A percentile compares a stretch with the other conserved stretches of the same genome.
These are phyloP conservation scores for Brettanomyces anomalus DNA, from an alignment of 805 yeast species.

Conservation along the genomic window DNA sequence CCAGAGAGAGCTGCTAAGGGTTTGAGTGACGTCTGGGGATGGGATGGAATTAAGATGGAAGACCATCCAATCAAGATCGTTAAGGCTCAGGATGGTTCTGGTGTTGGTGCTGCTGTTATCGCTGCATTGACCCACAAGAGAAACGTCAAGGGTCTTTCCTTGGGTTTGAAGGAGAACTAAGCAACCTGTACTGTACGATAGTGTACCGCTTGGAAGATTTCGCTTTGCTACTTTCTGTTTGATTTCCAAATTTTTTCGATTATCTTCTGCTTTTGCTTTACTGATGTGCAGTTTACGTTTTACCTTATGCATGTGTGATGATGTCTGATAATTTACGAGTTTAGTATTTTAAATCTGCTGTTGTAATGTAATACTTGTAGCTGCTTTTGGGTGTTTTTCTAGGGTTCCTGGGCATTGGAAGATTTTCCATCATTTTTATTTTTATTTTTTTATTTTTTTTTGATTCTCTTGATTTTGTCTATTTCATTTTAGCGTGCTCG, in stretches of 20 bases:
- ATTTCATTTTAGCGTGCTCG: no score
- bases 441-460: no score
- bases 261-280: no score
- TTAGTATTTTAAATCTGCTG: no score
- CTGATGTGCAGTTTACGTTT: no score
- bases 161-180: conserved; percentile 33
- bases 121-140: conserved; percentile 90
- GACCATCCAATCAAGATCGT: conserved; percentile 78
- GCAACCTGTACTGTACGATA: not conserved
- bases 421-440: no score
- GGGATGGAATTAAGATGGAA: conserved; percentile 38
- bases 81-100: conserved; percentile 97
- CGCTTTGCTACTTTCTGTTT: not conserved
- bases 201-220: not conserved
- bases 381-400: no score
- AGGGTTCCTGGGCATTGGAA: no score
- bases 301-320: not conserved
- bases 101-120: conserved; percentile 97
- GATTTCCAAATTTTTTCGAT: not conserved
- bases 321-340: not conserved
- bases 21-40: conserved; percentile 83
- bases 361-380: no score
- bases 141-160: conserved; percentile 58
- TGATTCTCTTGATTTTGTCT: no score
- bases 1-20: conserved; percentile 89